Conservation (phyloP, 2,329 filamentous ascomycete genomes). For the Fusarium sp. region DNA sequence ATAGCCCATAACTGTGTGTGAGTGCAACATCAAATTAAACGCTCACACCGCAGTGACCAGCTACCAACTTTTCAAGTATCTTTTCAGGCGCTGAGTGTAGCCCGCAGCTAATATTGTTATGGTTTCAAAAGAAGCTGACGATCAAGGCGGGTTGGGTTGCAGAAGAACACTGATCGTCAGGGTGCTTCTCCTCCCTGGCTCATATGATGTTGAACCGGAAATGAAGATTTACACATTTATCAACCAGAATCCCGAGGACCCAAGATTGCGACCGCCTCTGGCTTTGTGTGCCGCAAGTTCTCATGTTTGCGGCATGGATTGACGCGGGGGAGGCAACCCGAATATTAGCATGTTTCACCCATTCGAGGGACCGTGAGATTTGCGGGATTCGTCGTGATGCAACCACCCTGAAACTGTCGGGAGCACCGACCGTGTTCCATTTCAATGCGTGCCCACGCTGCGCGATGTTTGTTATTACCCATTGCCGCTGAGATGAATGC, state of each 20-base stretch:
- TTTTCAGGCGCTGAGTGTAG: conserved; percentile 1
- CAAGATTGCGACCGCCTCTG: conserved; percentile 15
- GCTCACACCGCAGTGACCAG: conserved; percentile 7
- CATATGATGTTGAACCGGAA: conserved; percentile 22
- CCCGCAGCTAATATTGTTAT: background rate
- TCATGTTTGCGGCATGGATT: conserved; percentile 41
- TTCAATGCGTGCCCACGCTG: conserved; percentile 1
- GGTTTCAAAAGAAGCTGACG: background rate
- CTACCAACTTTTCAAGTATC: background rate
- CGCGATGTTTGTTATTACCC: conserved; percentile 16
- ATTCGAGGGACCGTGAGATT: conserved; percentile 18
- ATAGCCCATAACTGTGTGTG: background rate
- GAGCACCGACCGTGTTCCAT: conserved; percentile 31
- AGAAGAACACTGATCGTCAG: conserved; percentile 4
- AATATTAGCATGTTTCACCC: conserved; percentile 47
- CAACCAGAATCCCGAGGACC: conserved; percentile 20
- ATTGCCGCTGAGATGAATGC: conserved; percentile 19
- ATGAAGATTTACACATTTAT: conserved; percentile 38
- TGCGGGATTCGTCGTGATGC: conserved; percentile 40
- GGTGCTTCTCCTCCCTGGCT: conserved; percentile 12
- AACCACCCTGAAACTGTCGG: conserved; percentile 45
- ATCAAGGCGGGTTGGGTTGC: conserved; percentile 14
- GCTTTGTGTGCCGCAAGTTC: conserved; percentile 15
- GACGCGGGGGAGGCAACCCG: conserved; percentile 44
- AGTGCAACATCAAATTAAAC: conserved; percentile 14